Evolutionary conservation across 768 basidiomycete genomes (phyloP).

Genomic region (Tylopilus rubrobrunneus): DNA sequence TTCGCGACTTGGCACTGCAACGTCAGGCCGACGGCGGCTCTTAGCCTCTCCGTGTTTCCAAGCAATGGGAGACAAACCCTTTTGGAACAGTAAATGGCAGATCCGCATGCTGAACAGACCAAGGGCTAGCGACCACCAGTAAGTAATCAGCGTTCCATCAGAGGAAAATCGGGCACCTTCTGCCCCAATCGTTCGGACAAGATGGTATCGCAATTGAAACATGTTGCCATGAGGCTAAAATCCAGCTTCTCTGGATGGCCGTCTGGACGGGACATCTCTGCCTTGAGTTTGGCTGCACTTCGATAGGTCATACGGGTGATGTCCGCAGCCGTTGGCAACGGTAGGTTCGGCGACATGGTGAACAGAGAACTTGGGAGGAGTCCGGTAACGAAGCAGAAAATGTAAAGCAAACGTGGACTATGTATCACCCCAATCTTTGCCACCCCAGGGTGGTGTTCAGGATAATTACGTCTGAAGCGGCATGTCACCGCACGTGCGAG

Average conservation of each 20-base stretch:
- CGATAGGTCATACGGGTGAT: constrained; percentile 27
- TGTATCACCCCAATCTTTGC: no score
- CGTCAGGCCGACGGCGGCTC: neutral
- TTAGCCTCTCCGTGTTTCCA: neutral
- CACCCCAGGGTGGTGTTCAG: neutral
- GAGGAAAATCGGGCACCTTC: constrained; percentile 16
- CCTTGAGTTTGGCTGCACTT: constrained; percentile 27
- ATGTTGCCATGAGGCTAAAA: constrained; percentile 21
- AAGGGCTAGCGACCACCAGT: constrained; percentile 15
- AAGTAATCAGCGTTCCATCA: neutral
- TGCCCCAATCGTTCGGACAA: constrained; percentile 8
- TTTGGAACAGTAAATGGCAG: constrained; percentile 30
- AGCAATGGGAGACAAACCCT: constrained; percentile 10
- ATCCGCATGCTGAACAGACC: constrained; percentile 29
- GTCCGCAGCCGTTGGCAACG: constrained; percentile 24
- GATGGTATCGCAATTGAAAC: constrained; percentile 19
- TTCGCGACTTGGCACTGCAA: constrained; percentile 33
- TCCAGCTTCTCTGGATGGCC: constrained; percentile 30
- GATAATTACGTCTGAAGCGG: neutral
- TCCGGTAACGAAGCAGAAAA: neutral
- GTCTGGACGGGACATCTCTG: constrained; percentile 23
- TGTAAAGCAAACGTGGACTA: neutral
- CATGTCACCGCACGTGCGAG: neutral
- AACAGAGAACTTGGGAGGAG: neutral
- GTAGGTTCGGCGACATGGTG: constrained; percentile 19